Base-by-base conservation (phyloP, 2,329 filamentous ascomycete species). In the Pestalotiopsis sp. region DNA sequence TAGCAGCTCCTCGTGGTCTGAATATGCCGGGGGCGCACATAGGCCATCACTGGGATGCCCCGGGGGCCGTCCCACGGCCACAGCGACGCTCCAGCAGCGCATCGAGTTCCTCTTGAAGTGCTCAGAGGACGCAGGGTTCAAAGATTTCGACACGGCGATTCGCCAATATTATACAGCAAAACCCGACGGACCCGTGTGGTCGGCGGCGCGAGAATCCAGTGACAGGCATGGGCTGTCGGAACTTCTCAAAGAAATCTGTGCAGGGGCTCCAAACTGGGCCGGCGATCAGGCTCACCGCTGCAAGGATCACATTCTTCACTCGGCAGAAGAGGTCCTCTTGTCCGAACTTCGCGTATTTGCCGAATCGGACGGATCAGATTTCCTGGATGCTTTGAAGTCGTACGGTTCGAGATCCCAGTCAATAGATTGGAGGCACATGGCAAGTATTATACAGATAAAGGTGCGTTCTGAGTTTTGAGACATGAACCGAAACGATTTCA, bases 161-260 rank as follows among this genome's bases (percentile, higher is more conserved):
- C 57, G 23, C 25, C n/a, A 59, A 23, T 59, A 59, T 59, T 59
- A 59, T 59, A 59, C 57, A 27, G 57, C 57, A 31, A 59, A 59
- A n/a, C 57, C 57, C 20, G 57, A 59, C 11, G 57, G 57, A 2
- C 57, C 57, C 4, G 23, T n/a, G 2, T 59, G 57, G 57, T 59
- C 57, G 3, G 57, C 20, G 11, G 57, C 57, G 4, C 57, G 57
- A 3, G 57, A 59, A 11, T 59, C 57, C 17, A 59, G 57, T 27
- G 57, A 59, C 2, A 27, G 57, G 57, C 57, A 59, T 27, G 57
- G 57, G 25, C 57, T 59, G 57, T 59, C 57, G 20, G 57, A 59
- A 27, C 57, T 59, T 5, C 57, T 59, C 20, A 59, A 13, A 31
- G 57, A 59, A 17, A 59, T 59, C 3, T 59, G 57, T 59, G 57